A percentile compares a stretch with the other conserved stretches of the same genome.
These are phyloP conservation scores for Xerocomellus intermedius DNA, from an alignment of 768 basidiomycete genomes.

Conservation along the genomic window DNA sequence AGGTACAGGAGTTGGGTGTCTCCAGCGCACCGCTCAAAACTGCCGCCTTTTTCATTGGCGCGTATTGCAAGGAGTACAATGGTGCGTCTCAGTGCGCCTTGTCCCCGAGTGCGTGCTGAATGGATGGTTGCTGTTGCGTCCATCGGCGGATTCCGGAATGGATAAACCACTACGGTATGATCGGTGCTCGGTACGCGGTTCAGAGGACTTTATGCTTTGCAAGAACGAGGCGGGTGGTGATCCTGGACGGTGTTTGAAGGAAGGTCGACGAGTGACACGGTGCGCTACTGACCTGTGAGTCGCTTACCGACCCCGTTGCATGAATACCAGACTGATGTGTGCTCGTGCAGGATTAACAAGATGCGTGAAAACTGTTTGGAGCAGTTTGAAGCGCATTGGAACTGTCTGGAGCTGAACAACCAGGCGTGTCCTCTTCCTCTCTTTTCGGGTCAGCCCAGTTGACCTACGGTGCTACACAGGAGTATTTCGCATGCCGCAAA, in stretches of 20 bases:
- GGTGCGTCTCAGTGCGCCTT: constrained; percentile 51
- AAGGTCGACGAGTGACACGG: constrained; percentile 92
- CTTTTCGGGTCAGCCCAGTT: background rate
- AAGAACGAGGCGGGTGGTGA: constrained; percentile 82
- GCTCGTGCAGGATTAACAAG: constrained; percentile 70
- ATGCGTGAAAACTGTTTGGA: constrained; percentile 88
- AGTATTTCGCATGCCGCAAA: constrained; percentile 86
- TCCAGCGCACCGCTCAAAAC: constrained; percentile 95
- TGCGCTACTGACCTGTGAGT: constrained; percentile 93
- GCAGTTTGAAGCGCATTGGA: constrained; percentile 91
- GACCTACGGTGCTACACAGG: constrained; percentile 42
- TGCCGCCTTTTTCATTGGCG: constrained; percentile 95
- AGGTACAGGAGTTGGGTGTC: constrained; percentile 82
- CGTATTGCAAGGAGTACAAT: constrained; percentile 94
- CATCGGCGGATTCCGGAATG: background rate
- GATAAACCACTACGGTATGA: background rate
- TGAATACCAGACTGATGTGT: background rate
- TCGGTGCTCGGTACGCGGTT: constrained; percentile 18
- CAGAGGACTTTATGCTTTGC: constrained; percentile 97
- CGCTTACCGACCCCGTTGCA: no score
- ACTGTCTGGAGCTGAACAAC: constrained; percentile 91
- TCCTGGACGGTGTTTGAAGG: constrained; percentile 91
- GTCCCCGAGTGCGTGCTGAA: constrained; percentile 9
- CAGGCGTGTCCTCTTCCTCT: constrained; percentile 60
- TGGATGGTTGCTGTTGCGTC: background rate